These are phyloP conservation scores for Logfia minima DNA, from an alignment of 129 eudicot genomes.

Conservation along the genomic window DNA sequence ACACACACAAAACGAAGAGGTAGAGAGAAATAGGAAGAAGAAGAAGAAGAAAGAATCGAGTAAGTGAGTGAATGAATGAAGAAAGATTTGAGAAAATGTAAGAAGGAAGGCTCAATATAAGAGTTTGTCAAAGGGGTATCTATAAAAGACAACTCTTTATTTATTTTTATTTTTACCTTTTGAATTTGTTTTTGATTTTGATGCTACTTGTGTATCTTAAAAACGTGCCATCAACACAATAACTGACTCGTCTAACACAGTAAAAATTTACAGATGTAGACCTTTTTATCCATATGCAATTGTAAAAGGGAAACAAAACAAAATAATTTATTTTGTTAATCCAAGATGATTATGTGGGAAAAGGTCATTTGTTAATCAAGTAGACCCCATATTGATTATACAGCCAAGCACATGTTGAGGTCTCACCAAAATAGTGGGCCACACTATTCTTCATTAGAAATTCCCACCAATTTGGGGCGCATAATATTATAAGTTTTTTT, in stretches of 20 bases:
- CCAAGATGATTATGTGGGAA: conserved; percentile 10
- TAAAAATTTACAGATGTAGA: not conserved
- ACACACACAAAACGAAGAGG: not conserved
- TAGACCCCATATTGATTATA: conserved; percentile 40
- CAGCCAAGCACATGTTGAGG: conserved; percentile 49
- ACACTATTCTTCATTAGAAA: conserved; percentile 43
- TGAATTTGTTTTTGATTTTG: conserved; percentile 1
- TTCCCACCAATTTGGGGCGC: conserved; percentile 67
- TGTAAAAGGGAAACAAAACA: not conserved
- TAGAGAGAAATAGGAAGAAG: not conserved
- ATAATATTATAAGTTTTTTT: conserved; percentile 30
- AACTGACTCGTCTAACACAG: not conserved
- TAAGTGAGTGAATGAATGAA: conserved; percentile 33
- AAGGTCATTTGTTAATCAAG: conserved; percentile 19
- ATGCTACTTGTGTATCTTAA: conserved; percentile 11
- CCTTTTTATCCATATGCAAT: not conserved
- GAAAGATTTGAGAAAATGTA: conserved; percentile 41
- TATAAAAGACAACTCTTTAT: conserved; percentile 19
- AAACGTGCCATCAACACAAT: conserved; percentile 13
- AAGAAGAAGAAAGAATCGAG: conserved; percentile 26
- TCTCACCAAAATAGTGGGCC: conserved; percentile 50
- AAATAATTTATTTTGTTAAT: conserved; percentile 3
- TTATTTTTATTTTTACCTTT: not conserved
- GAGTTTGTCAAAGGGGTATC: conserved; percentile 33
- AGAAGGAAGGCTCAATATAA: conserved; percentile 45